Base-by-base conservation (phyloP, 106 monocot genomes). In the Dendrobium huoshanense region DNA sequence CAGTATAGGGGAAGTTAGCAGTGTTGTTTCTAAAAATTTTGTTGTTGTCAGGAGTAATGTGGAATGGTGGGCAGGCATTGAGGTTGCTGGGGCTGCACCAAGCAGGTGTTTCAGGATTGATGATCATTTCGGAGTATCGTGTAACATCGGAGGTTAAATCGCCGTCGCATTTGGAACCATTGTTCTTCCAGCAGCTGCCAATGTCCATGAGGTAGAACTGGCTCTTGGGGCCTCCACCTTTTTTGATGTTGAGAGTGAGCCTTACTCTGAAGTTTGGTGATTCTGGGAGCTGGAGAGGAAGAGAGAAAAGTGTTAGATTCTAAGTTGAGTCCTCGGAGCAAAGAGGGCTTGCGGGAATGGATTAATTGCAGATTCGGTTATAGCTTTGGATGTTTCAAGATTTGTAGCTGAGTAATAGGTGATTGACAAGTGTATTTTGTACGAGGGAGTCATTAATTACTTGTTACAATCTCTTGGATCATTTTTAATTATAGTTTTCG, bases 151-250 rank as follows among this genome's bases (percentile, higher is more conserved):
- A 85, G n/a, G 83, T 85, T 40, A 85, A 86, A 40, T 93, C 86
- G 40, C 92, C 92, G 51, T 93, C 92, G 77, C 92, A 93, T 2
- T 84, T 85, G 2, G 54, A 15, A 41, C 90, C 90, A 75, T 83
- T 73, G 86, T 93, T 93, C 83, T 93, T 93, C 92, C 90, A 93
- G 86, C 92, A 93, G 70, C 92, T 79, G 25, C 92, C 92, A 78
- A 93, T 90, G 92, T 93, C 92, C 81, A 93, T 81, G 40, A 93
- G 83, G 77, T 93, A 93, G 83, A 93, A 93, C 84, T 93, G 92
- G 88, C 92, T 93, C 29, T 82, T 86, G 3, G 86, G 75, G 0
- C 90, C 93, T 0, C 93, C 93, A 0, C 88, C 90, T 41, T 85
- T 40, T 67, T 45, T 83, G 56, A 93, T 74, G 27, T 88, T 85